Base-by-base conservation (phyloP, 2,329 filamentous ascomycete species). In the Ophiostoma piceae region DNA sequence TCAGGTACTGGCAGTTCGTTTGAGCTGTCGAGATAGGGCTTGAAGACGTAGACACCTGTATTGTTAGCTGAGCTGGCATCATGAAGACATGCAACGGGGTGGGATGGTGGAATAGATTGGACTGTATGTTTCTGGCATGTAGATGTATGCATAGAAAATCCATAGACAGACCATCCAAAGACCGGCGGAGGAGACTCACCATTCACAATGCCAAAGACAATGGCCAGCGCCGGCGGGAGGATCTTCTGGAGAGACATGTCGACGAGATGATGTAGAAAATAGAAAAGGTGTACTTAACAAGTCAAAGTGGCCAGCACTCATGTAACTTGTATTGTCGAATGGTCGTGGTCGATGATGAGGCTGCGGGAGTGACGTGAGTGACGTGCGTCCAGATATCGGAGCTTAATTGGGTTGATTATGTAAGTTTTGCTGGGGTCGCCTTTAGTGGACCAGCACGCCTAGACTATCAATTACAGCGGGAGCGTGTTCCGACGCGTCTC, bases 181-280 rank as follows among this genome's bases (percentile, higher is more conserved):
- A 57, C n/a, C 29, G 32, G 60, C 60, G n/a, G 43, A 19, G 5
- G 29, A 65, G 12, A 60, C 76, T 26, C 32, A 79, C 78, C 77
- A 68, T 77, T 79, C n/a, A 54, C 74, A 51, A 79, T 70, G 37
- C 78, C 78, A 70, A 76, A 75, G 8, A 75, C 71, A 26, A 78
- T 68, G 7, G 78, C 78, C n/a, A 79, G 57, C 47, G 75, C 71
- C 8, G 77, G 19, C 4, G 73, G 73, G 9, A 74, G n/a, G 9
- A 71, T 41, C 29, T 47, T 71, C 32, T 73, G 73, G 5, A 71
- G 43, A 35, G 70, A 72, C 73, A 74, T 74, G 32, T 9, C 11
- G 62, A 12, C 32, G 11, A 9, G 11, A 9, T 5, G 19, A 57
- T 35, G 35, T 29, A 29, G 47, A 26, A 22, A 41, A 5, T 11